Percentiles rank a stretch among this genome's conserved stretches.
These are phyloP conservation scores for Tremella mesenterica DNA, from an alignment of 768 basidiomycete genomes.

Conservation along the genomic window DNA sequence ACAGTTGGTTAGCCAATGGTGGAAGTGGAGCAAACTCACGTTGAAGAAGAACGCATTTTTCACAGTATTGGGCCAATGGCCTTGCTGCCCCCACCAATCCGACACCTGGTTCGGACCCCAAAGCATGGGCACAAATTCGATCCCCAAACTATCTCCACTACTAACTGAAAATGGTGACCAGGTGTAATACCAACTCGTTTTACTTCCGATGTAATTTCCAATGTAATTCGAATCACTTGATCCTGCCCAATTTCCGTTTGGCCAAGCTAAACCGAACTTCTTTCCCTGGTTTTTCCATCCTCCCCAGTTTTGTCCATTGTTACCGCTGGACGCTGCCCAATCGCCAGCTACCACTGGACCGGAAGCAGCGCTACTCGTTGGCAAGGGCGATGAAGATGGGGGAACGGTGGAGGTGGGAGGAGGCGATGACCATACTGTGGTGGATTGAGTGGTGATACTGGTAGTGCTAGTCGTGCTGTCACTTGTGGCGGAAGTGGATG, in stretches of 20 bases:
- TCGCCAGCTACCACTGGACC: too few species aligned
- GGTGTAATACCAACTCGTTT: slow-evolving; percentile 52
- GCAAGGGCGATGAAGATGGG: slow-evolving; percentile 2
- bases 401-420: slow-evolving; percentile 36
- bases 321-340: slow-evolving; percentile 2
- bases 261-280: slow-evolving; percentile 64
- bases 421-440: slow-evolving; percentile 4
- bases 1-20: neutral
- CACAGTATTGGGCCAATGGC: slow-evolving; percentile 50
- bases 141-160: slow-evolving; percentile 42
- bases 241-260: slow-evolving; percentile 50
- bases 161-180: slow-evolving; percentile 57
- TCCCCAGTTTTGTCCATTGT: neutral
- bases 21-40: slow-evolving; percentile 51
- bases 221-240: slow-evolving; percentile 45
- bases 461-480: neutral
- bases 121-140: slow-evolving; percentile 58
- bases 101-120: slow-evolving; percentile 57
- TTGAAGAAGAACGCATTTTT: slow-evolving; percentile 56
- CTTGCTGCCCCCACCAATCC: slow-evolving; percentile 29
- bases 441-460: slow-evolving; percentile 1
- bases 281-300: slow-evolving; percentile 22
- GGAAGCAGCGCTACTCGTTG: neutral
- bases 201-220: slow-evolving; percentile 50
- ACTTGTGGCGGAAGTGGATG: neutral